phyloP scores from a whole-genome alignment of 2,329 filamentous ascomycete genomes.

The Hawksworthiomyces lignivorus region DNA sequence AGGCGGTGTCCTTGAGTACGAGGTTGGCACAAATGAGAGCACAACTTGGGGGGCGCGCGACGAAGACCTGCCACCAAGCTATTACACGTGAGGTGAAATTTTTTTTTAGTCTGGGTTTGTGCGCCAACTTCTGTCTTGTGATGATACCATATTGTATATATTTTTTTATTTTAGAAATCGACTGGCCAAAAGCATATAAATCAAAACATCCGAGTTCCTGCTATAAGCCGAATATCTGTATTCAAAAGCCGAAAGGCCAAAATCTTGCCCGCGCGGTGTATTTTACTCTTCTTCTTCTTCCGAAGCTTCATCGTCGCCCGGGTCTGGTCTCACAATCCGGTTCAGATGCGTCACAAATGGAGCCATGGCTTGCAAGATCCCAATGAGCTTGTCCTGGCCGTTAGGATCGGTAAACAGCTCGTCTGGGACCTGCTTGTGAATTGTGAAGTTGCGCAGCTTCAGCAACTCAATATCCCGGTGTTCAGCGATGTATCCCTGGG shows the following conservation, averaged over 20 bases:
- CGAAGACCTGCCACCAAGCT: conserved; percentile 52
- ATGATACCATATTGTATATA: conserved; percentile 2
- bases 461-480: conserved; percentile 75
- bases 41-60: conserved; percentile 50
- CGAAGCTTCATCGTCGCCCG: conserved; percentile 38
- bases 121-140: too few relatives aligned
- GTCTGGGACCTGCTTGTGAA: conserved; percentile 61
- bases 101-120: too few relatives aligned
- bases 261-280: too few relatives aligned
- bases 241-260: too few relatives aligned
- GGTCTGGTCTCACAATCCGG: conserved; percentile 65
- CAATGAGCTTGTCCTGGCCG: conserved; percentile 57
- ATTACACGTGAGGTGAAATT: conserved; percentile 12
- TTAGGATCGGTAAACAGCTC: conserved; percentile 53
- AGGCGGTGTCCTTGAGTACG: conserved; percentile 52
- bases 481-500: conserved; percentile 63
- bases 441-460: conserved; percentile 70
- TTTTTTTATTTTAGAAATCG: too few relatives aligned
- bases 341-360: conserved; percentile 74
- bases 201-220: too few relatives aligned
- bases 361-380: conserved; percentile 59
- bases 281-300: conserved; percentile 39
- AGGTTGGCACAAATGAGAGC: conserved; percentile 43
- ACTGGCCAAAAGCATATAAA: too few relatives aligned
- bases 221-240: too few relatives aligned